phyloP scores from a whole-genome alignment of 1,284 basidiomycete species.

The Fomitopsis pinicola region DNA sequence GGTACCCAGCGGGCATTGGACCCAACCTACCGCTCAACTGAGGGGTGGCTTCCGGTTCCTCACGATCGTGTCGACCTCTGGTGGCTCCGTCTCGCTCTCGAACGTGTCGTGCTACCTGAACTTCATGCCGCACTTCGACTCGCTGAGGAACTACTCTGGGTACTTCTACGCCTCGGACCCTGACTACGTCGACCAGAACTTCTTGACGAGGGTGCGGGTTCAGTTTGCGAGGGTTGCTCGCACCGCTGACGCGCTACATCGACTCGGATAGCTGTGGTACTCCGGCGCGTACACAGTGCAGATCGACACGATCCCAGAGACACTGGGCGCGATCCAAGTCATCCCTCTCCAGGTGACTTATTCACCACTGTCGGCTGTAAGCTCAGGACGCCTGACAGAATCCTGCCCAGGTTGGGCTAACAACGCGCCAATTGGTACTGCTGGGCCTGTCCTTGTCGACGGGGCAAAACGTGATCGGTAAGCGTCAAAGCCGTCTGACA shows the following conservation, averaged over 20 bases:
- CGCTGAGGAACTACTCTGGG: conserved; percentile 48
- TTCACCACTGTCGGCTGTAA: not conserved
- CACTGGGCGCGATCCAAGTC: conserved; percentile 48
- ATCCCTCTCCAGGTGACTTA: conserved; percentile 28
- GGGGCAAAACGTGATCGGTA: conserved; percentile 58
- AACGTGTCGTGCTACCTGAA: conserved; percentile 41
- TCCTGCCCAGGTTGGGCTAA: conserved; percentile 44
- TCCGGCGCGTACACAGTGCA: conserved; percentile 60
- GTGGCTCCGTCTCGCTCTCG: conserved; percentile 23
- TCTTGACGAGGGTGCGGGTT: conserved; percentile 46
- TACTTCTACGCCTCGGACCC: conserved; percentile 52
- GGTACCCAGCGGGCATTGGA: conserved; percentile 39
- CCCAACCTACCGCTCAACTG: conserved; percentile 39
- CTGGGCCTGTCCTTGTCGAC: conserved; percentile 58
- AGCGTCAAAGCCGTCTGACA: conserved; percentile 4
- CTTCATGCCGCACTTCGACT: conserved; percentile 50
- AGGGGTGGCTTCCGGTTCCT: conserved; percentile 55
- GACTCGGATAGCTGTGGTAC: conserved; percentile 44
- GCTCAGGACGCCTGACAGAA: not conserved
- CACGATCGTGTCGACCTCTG: conserved; percentile 40
- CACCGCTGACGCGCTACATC: not conserved
- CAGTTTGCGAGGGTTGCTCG: not conserved
- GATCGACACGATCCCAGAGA: conserved; percentile 51
- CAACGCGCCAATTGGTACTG: conserved; percentile 51
- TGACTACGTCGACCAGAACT: conserved; percentile 39